Percentiles rank a stretch among this genome's conserved stretches.
These are phyloP conservation scores for Antitrichia curtipendula DNA, from an alignment of 225 moss, liverwort and hornwort genomes.

Conservation along the genomic window DNA sequence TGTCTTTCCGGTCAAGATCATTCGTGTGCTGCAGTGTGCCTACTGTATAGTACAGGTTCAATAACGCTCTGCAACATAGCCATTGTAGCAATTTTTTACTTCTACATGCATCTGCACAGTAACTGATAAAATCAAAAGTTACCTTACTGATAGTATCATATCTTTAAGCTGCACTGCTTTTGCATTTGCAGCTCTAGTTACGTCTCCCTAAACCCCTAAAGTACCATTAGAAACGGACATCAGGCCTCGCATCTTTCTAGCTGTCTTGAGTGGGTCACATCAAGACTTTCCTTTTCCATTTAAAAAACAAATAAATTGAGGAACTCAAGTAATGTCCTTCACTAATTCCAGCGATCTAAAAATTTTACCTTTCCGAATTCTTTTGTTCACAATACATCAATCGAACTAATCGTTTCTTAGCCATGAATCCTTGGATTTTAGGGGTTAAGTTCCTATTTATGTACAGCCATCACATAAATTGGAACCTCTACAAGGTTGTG, in stretches of 20 bases:
- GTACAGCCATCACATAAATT: background rate
- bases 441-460: background rate
- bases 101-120: background rate
- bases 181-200: background rate
- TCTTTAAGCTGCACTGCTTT: background rate
- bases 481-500: background rate
- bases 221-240: no score
- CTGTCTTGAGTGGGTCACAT: background rate
- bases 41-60: background rate
- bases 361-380: no score
- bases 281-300: background rate
- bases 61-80: background rate
- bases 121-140: background rate
- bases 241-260: background rate
- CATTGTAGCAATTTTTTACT: background rate
- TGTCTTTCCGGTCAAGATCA: background rate
- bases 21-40: background rate
- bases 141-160: background rate
- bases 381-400: background rate
- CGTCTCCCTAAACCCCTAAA: background rate
- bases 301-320: no score
- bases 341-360: background rate
- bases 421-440: background rate
- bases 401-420: background rate
- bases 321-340: background rate